Evolutionary conservation across 2,329 filamentous ascomycete genomes (phyloP).

Genomic region (Colletotrichum sp.): DNA sequence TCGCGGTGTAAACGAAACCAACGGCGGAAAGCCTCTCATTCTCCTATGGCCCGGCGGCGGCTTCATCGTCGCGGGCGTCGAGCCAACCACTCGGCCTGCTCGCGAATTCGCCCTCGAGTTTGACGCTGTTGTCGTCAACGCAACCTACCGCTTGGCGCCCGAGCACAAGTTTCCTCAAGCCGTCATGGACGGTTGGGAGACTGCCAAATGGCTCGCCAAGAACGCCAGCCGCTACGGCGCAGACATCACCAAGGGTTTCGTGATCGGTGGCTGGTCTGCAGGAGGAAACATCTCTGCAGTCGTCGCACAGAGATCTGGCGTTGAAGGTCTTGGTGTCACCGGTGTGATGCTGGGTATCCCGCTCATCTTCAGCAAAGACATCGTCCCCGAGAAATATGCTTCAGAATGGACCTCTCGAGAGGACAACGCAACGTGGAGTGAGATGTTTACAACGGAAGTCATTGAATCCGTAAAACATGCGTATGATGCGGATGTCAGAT

Average conservation of each 20-base stretch:
- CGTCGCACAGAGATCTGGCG: slow-evolving; percentile 44
- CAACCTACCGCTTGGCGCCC: slow-evolving; percentile 56
- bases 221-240: slow-evolving; percentile 25
- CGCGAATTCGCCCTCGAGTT: slow-evolving; percentile 24
- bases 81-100: background rate
- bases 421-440: slow-evolving; percentile 42
- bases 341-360: slow-evolving; percentile 9
- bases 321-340: slow-evolving; percentile 32
- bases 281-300: slow-evolving; percentile 57
- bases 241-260: slow-evolving; percentile 48
- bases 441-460: slow-evolving; percentile 32
- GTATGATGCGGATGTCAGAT: slow-evolving; percentile 33
- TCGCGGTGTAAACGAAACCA: background rate
- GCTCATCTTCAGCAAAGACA: background rate
- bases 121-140: slow-evolving; percentile 44
- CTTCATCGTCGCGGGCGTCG: slow-evolving; percentile 12
- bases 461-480: slow-evolving; percentile 30
- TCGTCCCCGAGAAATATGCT: slow-evolving; percentile 40
- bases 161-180: slow-evolving; percentile 53
- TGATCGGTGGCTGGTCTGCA: slow-evolving; percentile 55
- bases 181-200: slow-evolving; percentile 51
- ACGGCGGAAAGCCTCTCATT: background rate
- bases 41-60: background rate
- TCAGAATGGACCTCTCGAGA: slow-evolving; percentile 40
- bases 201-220: slow-evolving; percentile 36